These are phyloP conservation scores for Chlorella vulgaris DNA, from an alignment of 139 green algal species.

Conservation along the genomic window DNA sequence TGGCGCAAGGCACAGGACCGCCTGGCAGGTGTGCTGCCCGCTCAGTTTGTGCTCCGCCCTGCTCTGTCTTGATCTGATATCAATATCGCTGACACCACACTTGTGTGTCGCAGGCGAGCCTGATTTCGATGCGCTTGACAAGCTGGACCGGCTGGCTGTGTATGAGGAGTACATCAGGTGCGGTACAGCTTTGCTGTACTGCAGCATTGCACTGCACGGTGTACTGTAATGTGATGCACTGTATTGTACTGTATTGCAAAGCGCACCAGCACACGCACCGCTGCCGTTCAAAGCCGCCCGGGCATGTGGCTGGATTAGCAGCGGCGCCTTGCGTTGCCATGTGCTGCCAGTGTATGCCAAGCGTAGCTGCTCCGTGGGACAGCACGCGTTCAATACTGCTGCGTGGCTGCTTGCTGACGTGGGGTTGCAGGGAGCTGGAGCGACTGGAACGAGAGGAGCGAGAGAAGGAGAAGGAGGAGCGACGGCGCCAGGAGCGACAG, in stretches of 20 bases:
- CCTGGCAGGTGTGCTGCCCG: slow-evolving; percentile 50
- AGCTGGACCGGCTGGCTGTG: slow-evolving; percentile 77
- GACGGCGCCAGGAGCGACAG: slow-evolving; percentile 60
- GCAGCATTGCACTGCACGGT: not conserved
- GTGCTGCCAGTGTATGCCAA: no score
- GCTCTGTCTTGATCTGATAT: no score
- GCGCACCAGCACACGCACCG: not conserved
- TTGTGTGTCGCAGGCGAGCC: slow-evolving; percentile 45
- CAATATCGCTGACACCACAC: no score
- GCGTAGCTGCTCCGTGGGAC: no score
- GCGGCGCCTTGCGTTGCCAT: no score
- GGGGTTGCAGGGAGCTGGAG: slow-evolving; percentile 78
- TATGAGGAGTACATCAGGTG: slow-evolving; percentile 74
- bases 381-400: no score
- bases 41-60: not conserved
- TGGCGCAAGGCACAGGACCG: slow-evolving; percentile 71
- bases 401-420: no score
- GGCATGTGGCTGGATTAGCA: no score
- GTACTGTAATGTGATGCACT: not conserved
- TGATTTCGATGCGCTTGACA: slow-evolving; percentile 74
- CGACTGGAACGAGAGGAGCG: slow-evolving; percentile 64
- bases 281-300: no score
- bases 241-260: no score
- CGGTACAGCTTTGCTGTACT: not conserved
- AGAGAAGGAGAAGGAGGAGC: slow-evolving; percentile 68